A percentile compares a stretch with the other conserved stretches of the same genome.
phyloP scores from a whole-genome alignment of 805 yeast genomes.

The Yarrowia deformans region DNA sequence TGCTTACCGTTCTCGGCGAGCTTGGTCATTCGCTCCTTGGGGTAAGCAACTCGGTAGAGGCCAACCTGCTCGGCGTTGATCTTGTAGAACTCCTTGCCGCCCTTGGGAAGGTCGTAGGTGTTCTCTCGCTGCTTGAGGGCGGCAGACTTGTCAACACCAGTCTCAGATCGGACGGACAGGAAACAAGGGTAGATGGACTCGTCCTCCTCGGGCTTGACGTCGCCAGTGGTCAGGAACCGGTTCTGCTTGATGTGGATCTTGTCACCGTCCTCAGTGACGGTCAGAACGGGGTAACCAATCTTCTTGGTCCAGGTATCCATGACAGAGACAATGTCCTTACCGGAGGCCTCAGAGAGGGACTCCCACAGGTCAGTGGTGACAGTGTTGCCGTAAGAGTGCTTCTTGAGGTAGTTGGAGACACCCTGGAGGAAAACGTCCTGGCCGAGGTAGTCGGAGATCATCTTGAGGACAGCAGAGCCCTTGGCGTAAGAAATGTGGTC shows the following conservation, averaged over 20 bases:
- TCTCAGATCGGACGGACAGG: conserved; percentile 60
- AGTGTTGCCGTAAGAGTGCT: conserved; percentile 72
- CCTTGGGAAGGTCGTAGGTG: conserved; percentile 55
- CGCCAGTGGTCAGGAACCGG: conserved; percentile 70
- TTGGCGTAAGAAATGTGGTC: conserved; percentile 82
- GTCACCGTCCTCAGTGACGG: conserved; percentile 55
- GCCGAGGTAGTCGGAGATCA: conserved; percentile 77
- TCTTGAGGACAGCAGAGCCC: conserved; percentile 79
- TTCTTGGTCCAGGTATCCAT: conserved; percentile 77
- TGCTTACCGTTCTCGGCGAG: conserved; percentile 61
- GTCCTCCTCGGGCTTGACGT: conserved; percentile 64
- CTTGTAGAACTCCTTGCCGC: conserved; percentile 57
- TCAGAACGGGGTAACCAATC: conserved; percentile 75
- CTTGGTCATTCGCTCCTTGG: conserved; percentile 59
- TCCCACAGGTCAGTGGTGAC: conserved; percentile 77
- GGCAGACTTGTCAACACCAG: conserved; percentile 66
- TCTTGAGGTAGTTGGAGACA: conserved; percentile 70
- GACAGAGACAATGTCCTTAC: conserved; percentile 62
- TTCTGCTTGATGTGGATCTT: conserved; percentile 59
- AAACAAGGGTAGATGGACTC: conserved; percentile 62
- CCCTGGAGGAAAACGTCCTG: conserved; percentile 73
- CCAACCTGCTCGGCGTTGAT: conserved; percentile 69
- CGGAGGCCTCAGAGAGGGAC: conserved; percentile 67
- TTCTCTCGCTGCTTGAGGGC: conserved; percentile 61
- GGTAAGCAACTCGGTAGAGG: conserved; percentile 65